phyloP scores from a whole-genome alignment of 73 alveolate species.

The Stentor roeselii region DNA sequence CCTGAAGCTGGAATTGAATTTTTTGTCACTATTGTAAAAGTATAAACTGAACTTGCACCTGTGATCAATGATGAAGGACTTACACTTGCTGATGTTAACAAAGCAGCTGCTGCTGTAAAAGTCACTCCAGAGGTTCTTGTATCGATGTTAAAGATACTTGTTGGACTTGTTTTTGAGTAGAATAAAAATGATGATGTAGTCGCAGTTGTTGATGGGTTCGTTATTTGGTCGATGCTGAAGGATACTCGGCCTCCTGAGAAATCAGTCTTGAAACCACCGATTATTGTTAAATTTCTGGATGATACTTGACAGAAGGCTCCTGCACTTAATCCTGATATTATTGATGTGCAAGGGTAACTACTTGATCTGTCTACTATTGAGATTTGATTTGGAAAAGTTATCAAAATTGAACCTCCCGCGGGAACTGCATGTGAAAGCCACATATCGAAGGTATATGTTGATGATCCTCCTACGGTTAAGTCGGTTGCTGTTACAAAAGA shows the following conservation, averaged over 20 bases:
- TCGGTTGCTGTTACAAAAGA: neutral
- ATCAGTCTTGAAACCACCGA: neutral
- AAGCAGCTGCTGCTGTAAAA: slow-evolving; percentile 15
- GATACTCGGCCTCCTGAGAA: neutral
- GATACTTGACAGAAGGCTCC: neutral
- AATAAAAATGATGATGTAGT: neutral
- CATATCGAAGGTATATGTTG: neutral
- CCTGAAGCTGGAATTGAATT: neutral
- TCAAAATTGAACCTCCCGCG: neutral
- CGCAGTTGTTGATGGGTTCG: slow-evolving; percentile 10
- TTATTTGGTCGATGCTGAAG: neutral
- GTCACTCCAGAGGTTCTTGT: neutral
- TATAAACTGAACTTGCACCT: neutral
- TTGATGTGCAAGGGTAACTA: neutral
- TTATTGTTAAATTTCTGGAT: slow-evolving; percentile 1
- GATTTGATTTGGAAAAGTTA: neutral
- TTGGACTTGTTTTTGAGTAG: neutral
- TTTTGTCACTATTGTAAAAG: neutral
- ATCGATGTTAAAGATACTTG: neutral
- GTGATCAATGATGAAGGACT: slow-evolving; percentile 3
- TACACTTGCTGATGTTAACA: neutral
- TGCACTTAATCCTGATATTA: neutral
- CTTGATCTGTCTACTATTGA: neutral
- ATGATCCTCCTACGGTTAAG: neutral
- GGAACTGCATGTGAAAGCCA: neutral